Conservation (phyloP, 352 stramenopile genomes). For the Thraustochytrium striatum region DNA sequence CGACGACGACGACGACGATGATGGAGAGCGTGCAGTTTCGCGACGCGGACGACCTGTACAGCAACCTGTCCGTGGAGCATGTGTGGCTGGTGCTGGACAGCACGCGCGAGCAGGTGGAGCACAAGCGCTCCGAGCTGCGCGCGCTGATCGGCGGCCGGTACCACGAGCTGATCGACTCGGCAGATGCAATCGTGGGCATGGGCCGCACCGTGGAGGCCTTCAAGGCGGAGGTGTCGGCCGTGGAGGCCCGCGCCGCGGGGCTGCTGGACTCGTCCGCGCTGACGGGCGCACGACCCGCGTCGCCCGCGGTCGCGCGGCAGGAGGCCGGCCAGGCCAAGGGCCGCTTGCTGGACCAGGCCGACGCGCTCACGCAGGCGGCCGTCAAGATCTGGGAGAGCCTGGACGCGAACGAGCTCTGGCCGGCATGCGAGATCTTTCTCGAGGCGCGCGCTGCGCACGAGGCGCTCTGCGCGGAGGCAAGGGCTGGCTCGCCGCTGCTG, state of each 20-base stretch:
- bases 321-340: not conserved
- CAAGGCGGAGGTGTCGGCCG: slow-evolving; percentile 11
- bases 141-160: slow-evolving; percentile 32
- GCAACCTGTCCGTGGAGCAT: slow-evolving; percentile 8
- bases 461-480: not conserved
- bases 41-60: slow-evolving; percentile 31
- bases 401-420: slow-evolving; percentile 21
- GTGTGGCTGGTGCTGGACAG: slow-evolving; percentile 38
- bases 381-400: slow-evolving; percentile 39
- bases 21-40: slow-evolving; percentile 48
- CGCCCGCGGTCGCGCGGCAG: not conserved
- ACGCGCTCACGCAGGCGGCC: slow-evolving; percentile 8
- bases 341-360: not conserved
- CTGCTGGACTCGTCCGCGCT: slow-evolving; percentile 3
- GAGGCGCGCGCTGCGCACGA: not conserved
- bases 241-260: not conserved
- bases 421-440: slow-evolving; percentile 21
- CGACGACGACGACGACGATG: too few relatives aligned
- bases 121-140: slow-evolving; percentile 33
- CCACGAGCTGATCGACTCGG: slow-evolving; percentile 44
- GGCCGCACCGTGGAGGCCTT: slow-evolving; percentile 39
- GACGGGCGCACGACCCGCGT: not conserved
- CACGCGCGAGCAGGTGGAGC: not conserved
- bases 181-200: slow-evolving; percentile 43
- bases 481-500: not conserved